Percentiles rank a stretch among this genome's conserved stretches.
These are phyloP conservation scores for Helicostylum pulchrum DNA, from an alignment of 192 early-diverging fungal genomes.

Conservation along the genomic window DNA sequence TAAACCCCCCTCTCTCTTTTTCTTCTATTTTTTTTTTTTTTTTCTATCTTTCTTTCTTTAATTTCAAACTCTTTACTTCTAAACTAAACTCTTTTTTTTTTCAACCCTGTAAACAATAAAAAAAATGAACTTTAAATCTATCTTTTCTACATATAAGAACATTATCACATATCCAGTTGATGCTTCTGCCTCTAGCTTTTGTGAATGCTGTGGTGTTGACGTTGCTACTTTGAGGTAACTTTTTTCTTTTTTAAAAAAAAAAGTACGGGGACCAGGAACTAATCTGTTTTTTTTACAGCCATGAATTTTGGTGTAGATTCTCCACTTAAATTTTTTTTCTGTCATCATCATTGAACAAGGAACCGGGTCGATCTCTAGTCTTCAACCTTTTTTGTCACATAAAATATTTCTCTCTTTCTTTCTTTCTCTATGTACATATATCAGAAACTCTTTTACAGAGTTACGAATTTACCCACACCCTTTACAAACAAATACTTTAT, in stretches of 20 bases:
- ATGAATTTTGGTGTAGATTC: slow-evolving; percentile 21
- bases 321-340: not conserved
- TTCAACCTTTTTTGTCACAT: too few species aligned
- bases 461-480: too few species aligned
- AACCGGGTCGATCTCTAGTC: not conserved
- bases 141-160: not conserved
- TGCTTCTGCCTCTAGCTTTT: slow-evolving; percentile 3
- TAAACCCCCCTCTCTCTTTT: not conserved
- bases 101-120: too few species aligned
- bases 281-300: not conserved
- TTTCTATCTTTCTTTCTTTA: not conserved
- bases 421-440: too few species aligned
- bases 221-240: slow-evolving; percentile 14
- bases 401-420: too few species aligned
- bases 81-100: too few species aligned
- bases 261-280: not conserved
- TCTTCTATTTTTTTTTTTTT: not conserved
- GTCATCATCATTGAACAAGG: too few species aligned
- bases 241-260: not conserved
- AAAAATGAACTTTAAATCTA: slow-evolving; percentile 4
- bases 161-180: not conserved
- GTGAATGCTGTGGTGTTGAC: slow-evolving; percentile 18
- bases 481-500: too few species aligned
- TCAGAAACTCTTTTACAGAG: too few species aligned
- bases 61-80: not conserved